Evolutionary conservation across 106 monocot genomes (phyloP).

Genomic region (Acanthochlamys bracteata): DNA sequence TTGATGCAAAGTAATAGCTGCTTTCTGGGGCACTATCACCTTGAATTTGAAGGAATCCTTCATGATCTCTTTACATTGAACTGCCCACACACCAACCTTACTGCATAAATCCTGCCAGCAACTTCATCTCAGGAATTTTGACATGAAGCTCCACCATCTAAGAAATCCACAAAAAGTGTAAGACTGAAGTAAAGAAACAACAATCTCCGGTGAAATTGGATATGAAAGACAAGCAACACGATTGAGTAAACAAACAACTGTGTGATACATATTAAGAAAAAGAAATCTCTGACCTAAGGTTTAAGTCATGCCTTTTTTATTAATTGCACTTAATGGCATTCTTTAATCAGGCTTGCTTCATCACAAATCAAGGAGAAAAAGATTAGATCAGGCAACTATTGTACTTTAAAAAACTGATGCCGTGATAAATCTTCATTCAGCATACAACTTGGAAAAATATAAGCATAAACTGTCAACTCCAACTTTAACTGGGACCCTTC

Average conservation of each 20-base stretch:
- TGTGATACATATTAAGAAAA: not conserved
- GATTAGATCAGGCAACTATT: not conserved
- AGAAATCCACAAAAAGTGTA: not conserved
- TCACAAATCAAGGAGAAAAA: not conserved
- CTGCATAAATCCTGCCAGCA: constrained; percentile 29
- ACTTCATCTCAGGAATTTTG: constrained; percentile 51
- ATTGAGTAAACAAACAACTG: not conserved
- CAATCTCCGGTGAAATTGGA: not conserved
- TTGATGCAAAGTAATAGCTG: not conserved
- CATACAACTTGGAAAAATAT: too few species aligned
- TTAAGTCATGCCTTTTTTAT: constrained; percentile 27
- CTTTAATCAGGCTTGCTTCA: constrained; percentile 35
- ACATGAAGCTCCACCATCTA: constrained; percentile 59
- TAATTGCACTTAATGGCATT: constrained; percentile 32
- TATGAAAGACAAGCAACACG: not conserved
- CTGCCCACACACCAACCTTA: constrained; percentile 44
- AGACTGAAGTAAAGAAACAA: not conserved
- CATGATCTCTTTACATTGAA: constrained; percentile 39
- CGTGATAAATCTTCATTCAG: too few species aligned
- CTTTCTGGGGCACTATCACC: constrained; percentile 19
- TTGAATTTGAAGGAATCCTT: constrained; percentile 31
- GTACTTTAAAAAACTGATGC: not conserved
- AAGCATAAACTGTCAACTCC: too few species aligned
- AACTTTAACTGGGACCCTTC: too few species aligned
- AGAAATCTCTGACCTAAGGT: constrained; percentile 36